A percentile compares a stretch with the other conserved stretches of the same genome.
Conservation (phyloP, 768 basidiomycete species). For the Boletus patriciae region DNA sequence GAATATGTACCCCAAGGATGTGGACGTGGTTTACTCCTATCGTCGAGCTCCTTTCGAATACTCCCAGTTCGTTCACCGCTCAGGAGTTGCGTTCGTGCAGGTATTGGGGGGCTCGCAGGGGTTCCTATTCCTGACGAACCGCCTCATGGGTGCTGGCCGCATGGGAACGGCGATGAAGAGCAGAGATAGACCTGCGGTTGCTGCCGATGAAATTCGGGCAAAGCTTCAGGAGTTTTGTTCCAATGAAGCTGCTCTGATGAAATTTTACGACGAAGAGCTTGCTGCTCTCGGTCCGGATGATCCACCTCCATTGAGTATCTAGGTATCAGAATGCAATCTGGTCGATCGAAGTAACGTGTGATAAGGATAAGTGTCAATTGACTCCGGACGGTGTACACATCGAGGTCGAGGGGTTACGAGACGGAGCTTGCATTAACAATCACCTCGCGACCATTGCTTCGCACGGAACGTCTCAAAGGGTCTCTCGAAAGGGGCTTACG, state of each 20-base stretch:
- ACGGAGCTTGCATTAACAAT: constrained; percentile 50
- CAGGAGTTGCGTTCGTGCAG: constrained; percentile 89
- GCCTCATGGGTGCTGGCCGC: constrained; percentile 72
- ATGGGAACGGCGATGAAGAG: constrained; percentile 54
- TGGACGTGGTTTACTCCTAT: constrained; percentile 90
- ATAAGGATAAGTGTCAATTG: not conserved
- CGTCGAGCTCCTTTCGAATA: constrained; percentile 73
- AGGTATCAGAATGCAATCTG: constrained; percentile 16
- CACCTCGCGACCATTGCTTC: constrained; percentile 71
- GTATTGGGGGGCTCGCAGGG: constrained; percentile 77
- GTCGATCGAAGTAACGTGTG: constrained; percentile 9
- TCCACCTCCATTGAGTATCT: constrained; percentile 47
- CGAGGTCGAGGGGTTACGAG: constrained; percentile 25
- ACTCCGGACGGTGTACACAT: constrained; percentile 7
- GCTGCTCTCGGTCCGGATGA: constrained; percentile 47
- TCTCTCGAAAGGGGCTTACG: constrained; percentile 73
- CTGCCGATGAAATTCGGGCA: constrained; percentile 61
- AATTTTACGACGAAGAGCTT: constrained; percentile 75
- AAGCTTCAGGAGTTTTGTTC: constrained; percentile 66
- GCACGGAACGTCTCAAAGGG: constrained; percentile 58
- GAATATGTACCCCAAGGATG: constrained; percentile 70
- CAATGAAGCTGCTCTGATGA: constrained; percentile 49
- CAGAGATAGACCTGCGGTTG: constrained; percentile 56
- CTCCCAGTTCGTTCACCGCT: constrained; percentile 90
- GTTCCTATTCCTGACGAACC: constrained; percentile 87